Base-by-base conservation (phyloP, 129 eudicot genomes). In the Sambucus nigra region DNA sequence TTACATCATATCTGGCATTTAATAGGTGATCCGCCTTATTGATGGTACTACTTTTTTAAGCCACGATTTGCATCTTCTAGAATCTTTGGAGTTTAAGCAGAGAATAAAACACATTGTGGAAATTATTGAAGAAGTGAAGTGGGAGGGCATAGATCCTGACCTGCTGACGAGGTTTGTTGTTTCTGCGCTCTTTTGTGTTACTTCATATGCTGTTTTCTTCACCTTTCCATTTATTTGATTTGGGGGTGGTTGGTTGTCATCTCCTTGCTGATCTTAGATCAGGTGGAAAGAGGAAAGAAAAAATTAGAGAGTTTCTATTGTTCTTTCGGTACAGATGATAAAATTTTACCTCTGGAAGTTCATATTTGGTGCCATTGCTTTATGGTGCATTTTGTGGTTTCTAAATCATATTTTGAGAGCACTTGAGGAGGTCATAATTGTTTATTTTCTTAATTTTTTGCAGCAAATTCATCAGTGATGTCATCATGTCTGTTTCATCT, bases 381-480 rank as follows among this genome's bases (percentile, higher is more conserved):
- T 9, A 9, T 31, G 5, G 5, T 31, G 12, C 42, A 35, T 2
- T 35, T 7, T 35, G 9, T 35, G 42, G 5, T 35, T 35, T 35
- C 9, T 8, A 3, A 35, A 35, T 7, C 4, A 35, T 35, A 35
- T 2, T 35, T 35, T 35, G 42, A 31, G 38, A 35, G 42, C 13
- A 35, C 42, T 35, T 35, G 13, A 29, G 8, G 7, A 58, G 39
- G 7, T 12, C 48, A 38, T 31, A 31, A n/a, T n/a, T n/a, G n/a
- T 35, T 54, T 23, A 1, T 56, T 51, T 50, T 49, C 22, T 25
- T 49, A 16, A 46, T 24, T 53, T 38, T 22, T 33, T 72, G 85
- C 83, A 89, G 97, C 80, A 81, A 89, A 57, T 81, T 84, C 68
- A 81, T 81, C 64, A 89, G 97, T 72, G 95, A 89, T 51, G 64